A percentile compares a stretch with the other conserved stretches of the same genome.
Evolutionary conservation across 768 basidiomycete genomes (phyloP).

Genomic region (Psilocybe sp.): DNA sequence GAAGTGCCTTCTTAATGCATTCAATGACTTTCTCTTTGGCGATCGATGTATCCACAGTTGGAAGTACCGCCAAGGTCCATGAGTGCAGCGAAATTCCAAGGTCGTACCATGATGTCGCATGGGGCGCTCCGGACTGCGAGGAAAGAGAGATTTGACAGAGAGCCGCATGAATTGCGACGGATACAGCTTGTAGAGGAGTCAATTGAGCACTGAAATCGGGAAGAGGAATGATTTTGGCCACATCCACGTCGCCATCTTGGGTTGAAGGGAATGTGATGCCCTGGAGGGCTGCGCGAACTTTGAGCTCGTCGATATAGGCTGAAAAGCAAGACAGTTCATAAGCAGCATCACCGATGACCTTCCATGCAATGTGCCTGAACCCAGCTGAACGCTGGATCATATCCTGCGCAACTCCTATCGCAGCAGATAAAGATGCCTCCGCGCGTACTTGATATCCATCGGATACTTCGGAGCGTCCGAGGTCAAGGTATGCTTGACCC

Average conservation of each 20-base stretch:
- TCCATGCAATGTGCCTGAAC: slow-evolving; percentile 79
- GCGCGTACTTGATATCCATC: slow-evolving; percentile 77
- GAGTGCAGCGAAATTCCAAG: slow-evolving; percentile 59
- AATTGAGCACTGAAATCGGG: slow-evolving; percentile 23
- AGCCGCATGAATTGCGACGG: slow-evolving; percentile 57
- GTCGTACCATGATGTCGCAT: slow-evolving; percentile 63
- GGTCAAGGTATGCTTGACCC: slow-evolving; percentile 67
- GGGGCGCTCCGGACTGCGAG: slow-evolving; percentile 43
- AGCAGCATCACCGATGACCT: slow-evolving; percentile 73
- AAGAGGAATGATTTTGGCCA: slow-evolving; percentile 37
- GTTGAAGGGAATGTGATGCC: slow-evolving; percentile 36
- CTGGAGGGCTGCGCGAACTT: slow-evolving; percentile 31
- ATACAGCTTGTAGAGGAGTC: slow-evolving; percentile 36
- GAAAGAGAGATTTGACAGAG: slow-evolving; percentile 59
- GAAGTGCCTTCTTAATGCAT: slow-evolving; percentile 69
- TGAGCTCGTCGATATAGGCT: slow-evolving; percentile 42
- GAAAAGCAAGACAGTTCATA: slow-evolving; percentile 59
- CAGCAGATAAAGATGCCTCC: slow-evolving; percentile 65
- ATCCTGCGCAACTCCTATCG: slow-evolving; percentile 49
- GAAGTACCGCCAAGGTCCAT: slow-evolving; percentile 34
- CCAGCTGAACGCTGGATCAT: slow-evolving; percentile 52
- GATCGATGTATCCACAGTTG: slow-evolving; percentile 21
- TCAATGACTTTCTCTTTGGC: slow-evolving; percentile 42
- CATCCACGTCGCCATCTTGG: slow-evolving; percentile 35
- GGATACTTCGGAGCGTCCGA: slow-evolving; percentile 60